Evolutionary conservation across 2,329 filamentous ascomycete species (phyloP).

Genomic region (Pyrenophora graminea): DNA sequence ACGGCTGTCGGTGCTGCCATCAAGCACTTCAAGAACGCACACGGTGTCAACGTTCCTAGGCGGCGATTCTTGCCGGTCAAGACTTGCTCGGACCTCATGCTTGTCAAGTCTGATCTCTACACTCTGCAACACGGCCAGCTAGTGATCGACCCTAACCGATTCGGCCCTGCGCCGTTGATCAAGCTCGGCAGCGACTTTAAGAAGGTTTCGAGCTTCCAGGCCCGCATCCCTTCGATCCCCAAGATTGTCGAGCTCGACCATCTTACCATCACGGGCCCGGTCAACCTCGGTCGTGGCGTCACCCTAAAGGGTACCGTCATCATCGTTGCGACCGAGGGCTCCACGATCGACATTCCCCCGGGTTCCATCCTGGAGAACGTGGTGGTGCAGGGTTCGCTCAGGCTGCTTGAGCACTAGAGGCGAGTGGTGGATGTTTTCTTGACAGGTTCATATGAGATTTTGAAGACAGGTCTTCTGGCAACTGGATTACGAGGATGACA

Average conservation of each 20-base stretch:
- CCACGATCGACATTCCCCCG: slow-evolving; percentile 95
- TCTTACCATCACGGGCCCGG: slow-evolving; percentile 94
- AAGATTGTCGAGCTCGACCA: slow-evolving; percentile 93
- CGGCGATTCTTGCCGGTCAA: slow-evolving; percentile 99
- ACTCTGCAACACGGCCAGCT: slow-evolving; percentile 98
- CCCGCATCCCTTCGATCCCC: slow-evolving; percentile 83
- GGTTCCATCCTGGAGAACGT: slow-evolving; percentile 98
- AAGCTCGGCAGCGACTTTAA: slow-evolving; percentile 99
- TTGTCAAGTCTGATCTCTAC: slow-evolving; percentile 99
- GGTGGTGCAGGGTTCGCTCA: slow-evolving; percentile 94
- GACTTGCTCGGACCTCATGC: slow-evolving; percentile 99
- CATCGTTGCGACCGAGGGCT: slow-evolving; percentile 96
- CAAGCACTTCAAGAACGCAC: slow-evolving; percentile 96
- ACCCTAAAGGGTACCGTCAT: slow-evolving; percentile 98
- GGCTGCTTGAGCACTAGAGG: slow-evolving; percentile 67
- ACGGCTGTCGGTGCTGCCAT: slow-evolving; percentile 98
- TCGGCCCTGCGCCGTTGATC: slow-evolving; percentile 95
- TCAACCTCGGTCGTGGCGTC: slow-evolving; percentile 94
- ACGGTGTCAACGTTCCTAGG: slow-evolving; percentile 98
- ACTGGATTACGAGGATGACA: slow-evolving; percentile 22
- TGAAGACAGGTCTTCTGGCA: slow-evolving; percentile 26
- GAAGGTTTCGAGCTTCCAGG: slow-evolving; percentile 98
- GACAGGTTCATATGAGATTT: slow-evolving; percentile 30
- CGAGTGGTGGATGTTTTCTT: slow-evolving; percentile 13
- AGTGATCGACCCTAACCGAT: slow-evolving; percentile 93